Conservation (phyloP, 2,329 filamentous ascomycete species). For the Sclerotinia minor region DNA sequence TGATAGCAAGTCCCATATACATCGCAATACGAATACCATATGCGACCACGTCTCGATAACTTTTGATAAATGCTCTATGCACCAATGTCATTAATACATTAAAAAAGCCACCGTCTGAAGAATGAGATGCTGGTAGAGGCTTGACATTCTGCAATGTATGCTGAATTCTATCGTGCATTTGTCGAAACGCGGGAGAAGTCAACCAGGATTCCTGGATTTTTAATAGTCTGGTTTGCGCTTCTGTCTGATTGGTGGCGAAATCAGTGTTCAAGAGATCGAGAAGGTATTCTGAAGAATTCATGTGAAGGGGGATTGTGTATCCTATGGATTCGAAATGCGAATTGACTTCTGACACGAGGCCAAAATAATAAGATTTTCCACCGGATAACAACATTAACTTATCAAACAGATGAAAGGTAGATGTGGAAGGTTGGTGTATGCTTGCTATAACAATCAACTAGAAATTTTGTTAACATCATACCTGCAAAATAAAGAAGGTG, state of each 20-base stretch:
- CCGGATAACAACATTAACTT: conserved; percentile 72
- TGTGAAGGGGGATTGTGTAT: conserved; percentile 64
- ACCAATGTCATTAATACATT: conserved; percentile 63
- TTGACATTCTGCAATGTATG: conserved; percentile 26
- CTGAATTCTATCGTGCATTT: conserved; percentile 40
- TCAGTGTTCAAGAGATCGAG: conserved; percentile 79
- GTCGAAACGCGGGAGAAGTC: conserved; percentile 47
- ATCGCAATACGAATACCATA: conserved; percentile 82
- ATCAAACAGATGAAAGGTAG: conserved; percentile 79
- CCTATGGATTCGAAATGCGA: conserved; percentile 64
- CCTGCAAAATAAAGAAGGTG: background rate
- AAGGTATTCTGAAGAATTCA: conserved; percentile 78
- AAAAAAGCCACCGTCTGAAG: conserved; percentile 38
- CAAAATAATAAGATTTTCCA: conserved; percentile 73
- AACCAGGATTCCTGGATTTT: conserved; percentile 58
- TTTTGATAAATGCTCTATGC: conserved; percentile 80
- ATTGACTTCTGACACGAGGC: conserved; percentile 57
- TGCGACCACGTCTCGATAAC: conserved; percentile 77
- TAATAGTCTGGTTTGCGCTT: conserved; percentile 51
- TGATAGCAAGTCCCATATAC: conserved; percentile 76
- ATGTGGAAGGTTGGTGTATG: conserved; percentile 82
- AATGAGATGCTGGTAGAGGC: conserved; percentile 31
- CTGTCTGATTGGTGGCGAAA: conserved; percentile 57
- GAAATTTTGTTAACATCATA: conserved; percentile 47
- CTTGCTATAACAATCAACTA: conserved; percentile 76